A percentile compares a stretch with the other conserved stretches of the same genome.
Evolutionary conservation across 2,329 filamentous ascomycete genomes (phyloP).

Genomic region (Apiospora marii): DNA sequence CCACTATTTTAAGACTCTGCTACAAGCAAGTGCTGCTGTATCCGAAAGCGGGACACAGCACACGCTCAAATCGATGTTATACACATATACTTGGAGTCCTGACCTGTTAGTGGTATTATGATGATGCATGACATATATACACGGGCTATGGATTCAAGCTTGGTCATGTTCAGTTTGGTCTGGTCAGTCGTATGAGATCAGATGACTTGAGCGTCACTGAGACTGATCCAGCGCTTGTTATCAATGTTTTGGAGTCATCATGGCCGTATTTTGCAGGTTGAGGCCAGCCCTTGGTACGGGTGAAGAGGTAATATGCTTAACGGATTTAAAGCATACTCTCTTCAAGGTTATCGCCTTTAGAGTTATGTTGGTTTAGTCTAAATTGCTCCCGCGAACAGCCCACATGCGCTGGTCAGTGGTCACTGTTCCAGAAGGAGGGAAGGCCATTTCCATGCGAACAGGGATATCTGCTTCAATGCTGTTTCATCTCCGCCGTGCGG

Average conservation of each 20-base stretch:
- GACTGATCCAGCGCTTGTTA: neutral
- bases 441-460: neutral
- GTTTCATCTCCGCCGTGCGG: constrained; percentile 6
- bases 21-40: neutral
- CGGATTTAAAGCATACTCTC: neutral
- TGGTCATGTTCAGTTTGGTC: neutral
- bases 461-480: constrained; percentile 2
- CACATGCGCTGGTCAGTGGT: neutral
- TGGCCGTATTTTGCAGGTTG: neutral
- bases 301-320: constrained; percentile 12
- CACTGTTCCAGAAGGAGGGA: neutral
- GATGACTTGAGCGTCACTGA: neutral
- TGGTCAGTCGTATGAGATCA: neutral
- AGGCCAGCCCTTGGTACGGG: neutral
- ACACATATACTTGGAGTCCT: neutral
- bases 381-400: neutral
- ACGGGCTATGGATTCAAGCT: neutral
- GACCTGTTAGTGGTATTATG: neutral
- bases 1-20: neutral
- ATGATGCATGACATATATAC: neutral
- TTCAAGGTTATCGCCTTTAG: constrained; percentile 17
- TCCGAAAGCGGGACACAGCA: neutral
- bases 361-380: constrained; percentile 8
- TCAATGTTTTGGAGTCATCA: neutral
- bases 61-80: neutral